Evolutionary conservation across 108 stramenopile species (phyloP), one percentile per base, ranked within the genome.

Genomic region (Skeletonema potamos): DNA sequence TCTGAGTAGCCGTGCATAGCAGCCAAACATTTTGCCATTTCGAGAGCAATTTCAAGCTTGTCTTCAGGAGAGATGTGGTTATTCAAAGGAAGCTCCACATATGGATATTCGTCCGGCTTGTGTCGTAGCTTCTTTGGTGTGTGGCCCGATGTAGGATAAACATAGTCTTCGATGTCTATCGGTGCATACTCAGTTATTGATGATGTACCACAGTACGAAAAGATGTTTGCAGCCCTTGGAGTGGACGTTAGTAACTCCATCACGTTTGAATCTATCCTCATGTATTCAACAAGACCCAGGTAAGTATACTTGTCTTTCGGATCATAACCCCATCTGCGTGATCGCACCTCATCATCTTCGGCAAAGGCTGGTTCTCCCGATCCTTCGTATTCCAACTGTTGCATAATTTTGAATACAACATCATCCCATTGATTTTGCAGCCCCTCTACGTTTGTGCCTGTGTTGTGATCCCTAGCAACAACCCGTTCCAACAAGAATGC

Each of bases 191-290:
- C 87, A 13, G 70, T 74, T 9, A 88, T 30, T 0, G 83, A 75
- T 8, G 77, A 77, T 43, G 79, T 54, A 0, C 85, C 89, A 75
- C 93, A 95, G 58, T 84, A 79, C 12, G 88, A 88, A 65, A 87
- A 95, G 30, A 95, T 87, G 48, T 92, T 82, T 26, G 77, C 79
- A 63, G 86, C 85, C 11, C 84, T 58, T 20, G 90, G 89, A 62
- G 70, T 76, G 10, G 83, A 43, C 9, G 88, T 79, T 11, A 95
- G 69, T 29, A 86, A 77, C 71, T 95, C 93, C 57, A 86, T 87
- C 9, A 91, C 84, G 65, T 91, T 73, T 29, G 91, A 88, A 77
- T 95, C 93, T 77, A 82, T 89, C 15, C 90, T 75, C 57, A 74
- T 87, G 54, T 75, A 69, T 62, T 87, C 84, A 29, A 64, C 55